Evolutionary conservation across 306 rosid genomes (phyloP), one percentile per base, ranked within the genome.

Genomic region (Citrullus mucosospermus): DNA sequence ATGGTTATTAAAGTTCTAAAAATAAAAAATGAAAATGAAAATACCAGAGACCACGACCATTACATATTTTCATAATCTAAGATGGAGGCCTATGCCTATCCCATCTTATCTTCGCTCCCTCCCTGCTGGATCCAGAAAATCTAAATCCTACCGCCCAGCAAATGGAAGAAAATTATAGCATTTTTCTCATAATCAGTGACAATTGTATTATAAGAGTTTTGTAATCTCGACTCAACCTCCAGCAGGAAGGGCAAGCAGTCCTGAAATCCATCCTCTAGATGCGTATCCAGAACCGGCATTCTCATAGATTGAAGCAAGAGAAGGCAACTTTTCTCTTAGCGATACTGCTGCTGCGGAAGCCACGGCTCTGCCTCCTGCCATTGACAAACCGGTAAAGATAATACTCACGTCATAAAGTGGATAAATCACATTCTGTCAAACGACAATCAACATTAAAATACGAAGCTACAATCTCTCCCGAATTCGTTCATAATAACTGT

Each of bases 211-310:
- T 32, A 81, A 36, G 17, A 44, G 39, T 14, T 57, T n/a, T 59
- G 54, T 48, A 48, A 13, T 48, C 0, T 8, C 16, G 72, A 30
- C 12, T 60, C 6, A 82, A 94, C 98, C 97, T 88, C 93, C 98
- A 0, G 89, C 91, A 71, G 96, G 93, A 77, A 94, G 80, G 75
- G 93, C 92, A 9, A 94, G 82, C 25, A 90, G 87, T 80, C 95
- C 96, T 7, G 95, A 78, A 84, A 92, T 77, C 98, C 97, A 94
- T 56, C 87, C 48, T 5, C 78, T 51, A 78, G 84, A 77, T 46
- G 89, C 86, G 80, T 73, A 86, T 81, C 55, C 84, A 53, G 96
- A 85, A 81, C 86, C 86, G 1, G 85, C 72, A 69, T 81, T 90
- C 4, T 88, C 79, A 72, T 74, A 85, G 36, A 82, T 62, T 13